phyloP scores from a whole-genome alignment of 352 stramenopile genomes.

The Phytophthora cryptogea region DNA sequence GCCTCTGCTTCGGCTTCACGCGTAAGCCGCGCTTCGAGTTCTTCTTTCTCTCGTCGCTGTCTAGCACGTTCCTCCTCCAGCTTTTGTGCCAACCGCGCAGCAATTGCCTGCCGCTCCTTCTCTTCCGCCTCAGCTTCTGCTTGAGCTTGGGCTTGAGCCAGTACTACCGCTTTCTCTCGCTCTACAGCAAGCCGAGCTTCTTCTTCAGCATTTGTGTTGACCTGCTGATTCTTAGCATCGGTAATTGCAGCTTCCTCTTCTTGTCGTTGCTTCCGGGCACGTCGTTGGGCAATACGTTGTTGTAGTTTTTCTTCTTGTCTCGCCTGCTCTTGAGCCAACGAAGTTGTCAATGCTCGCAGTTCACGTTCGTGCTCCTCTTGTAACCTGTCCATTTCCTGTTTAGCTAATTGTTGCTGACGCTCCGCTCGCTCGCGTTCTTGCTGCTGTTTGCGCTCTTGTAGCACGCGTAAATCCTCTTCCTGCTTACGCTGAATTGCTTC shows the following conservation, averaged over 20 bases:
- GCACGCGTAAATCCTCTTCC: conserved; percentile 39
- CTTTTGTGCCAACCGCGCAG: conserved; percentile 32
- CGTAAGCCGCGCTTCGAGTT: conserved; percentile 42
- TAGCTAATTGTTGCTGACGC: conserved; percentile 45
- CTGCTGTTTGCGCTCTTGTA: conserved; percentile 44
- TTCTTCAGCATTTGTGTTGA: conserved; percentile 14
- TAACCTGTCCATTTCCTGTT: conserved; percentile 60
- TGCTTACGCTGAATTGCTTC: conserved; percentile 44
- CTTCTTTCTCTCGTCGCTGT: conserved; percentile 52
- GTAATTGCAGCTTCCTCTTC: conserved; percentile 38
- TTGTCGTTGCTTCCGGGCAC: conserved; percentile 49
- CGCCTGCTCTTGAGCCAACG: conserved; percentile 57
- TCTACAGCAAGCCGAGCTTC: conserved; percentile 16
- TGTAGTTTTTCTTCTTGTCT: conserved; percentile 72
- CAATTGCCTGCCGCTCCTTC: conserved; percentile 34
- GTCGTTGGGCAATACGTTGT: conserved; percentile 57
- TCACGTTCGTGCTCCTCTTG: conserved; percentile 68
- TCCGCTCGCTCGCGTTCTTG: conserved; percentile 33
- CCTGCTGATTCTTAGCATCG: conserved; percentile 12
- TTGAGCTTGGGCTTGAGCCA: conserved; percentile 30
- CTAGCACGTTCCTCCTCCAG: conserved; percentile 62
- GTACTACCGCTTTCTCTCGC: conserved; percentile 22
- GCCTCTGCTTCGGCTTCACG: conserved; percentile 53
- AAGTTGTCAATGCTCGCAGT: conserved; percentile 41
- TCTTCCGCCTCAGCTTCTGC: conserved; percentile 39